phyloP scores from a whole-genome alignment of 352 stramenopile genomes.

The Blastocystis sp. region DNA sequence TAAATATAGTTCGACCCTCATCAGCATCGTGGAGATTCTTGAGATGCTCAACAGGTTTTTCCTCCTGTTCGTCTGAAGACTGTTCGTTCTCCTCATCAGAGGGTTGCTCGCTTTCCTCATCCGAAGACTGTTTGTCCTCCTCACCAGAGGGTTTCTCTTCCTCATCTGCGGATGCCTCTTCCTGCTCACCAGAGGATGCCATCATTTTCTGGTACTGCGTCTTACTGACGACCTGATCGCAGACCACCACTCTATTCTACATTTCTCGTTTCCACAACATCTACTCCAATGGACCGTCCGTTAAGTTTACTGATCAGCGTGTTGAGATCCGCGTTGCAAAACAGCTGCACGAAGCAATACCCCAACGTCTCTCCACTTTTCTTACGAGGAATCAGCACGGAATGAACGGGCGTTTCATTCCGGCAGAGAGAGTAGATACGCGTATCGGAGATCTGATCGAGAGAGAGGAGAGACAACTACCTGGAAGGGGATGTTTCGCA shows the following conservation, averaged over 20 bases:
- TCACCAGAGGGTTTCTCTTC: conserved; percentile 26
- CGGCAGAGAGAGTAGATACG: conserved; percentile 15
- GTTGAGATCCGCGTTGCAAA: not conserved
- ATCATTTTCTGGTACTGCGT: conserved; percentile 58
- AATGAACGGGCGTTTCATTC: not conserved
- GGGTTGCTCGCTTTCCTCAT: not conserved
- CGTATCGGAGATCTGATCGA: not conserved
- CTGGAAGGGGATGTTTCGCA: conserved; percentile 42
- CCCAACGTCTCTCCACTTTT: not conserved
- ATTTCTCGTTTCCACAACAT: conserved; percentile 36
- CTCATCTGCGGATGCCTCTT: conserved; percentile 61
- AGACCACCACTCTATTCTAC: conserved; percentile 59
- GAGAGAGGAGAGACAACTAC: not conserved
- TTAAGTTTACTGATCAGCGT: not conserved
- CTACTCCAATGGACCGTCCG: conserved; percentile 62
- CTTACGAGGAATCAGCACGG: not conserved
- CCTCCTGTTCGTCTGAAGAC: not conserved
- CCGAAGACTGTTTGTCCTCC: not conserved
- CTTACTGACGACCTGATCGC: conserved; percentile 62
- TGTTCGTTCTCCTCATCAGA: not conserved
- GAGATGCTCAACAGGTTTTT: not conserved
- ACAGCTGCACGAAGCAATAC: conserved; percentile 16
- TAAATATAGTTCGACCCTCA: conserved; percentile 13
- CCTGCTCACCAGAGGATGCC: not conserved
- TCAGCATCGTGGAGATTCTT: conserved; percentile 5